phyloP scores from a whole-genome alignment of 2,329 filamentous ascomycete genomes.

The Magnaporthales sp. region DNA sequence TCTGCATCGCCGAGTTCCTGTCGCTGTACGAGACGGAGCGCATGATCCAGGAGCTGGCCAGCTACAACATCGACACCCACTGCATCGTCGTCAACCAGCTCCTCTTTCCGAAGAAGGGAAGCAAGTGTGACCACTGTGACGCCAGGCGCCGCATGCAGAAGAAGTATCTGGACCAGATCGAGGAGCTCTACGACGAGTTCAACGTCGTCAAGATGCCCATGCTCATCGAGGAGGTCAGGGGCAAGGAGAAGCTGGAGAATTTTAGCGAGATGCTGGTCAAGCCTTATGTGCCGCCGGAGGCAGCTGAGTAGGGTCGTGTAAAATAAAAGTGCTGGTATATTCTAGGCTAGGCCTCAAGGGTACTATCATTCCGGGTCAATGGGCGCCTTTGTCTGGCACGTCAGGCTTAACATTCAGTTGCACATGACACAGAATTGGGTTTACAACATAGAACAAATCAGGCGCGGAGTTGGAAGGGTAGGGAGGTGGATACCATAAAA shows the following conservation, averaged over 20 bases:
- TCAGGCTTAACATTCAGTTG: neutral
- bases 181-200: slow-evolving; percentile 97
- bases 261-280: slow-evolving; percentile 80
- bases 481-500: neutral
- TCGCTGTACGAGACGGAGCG: slow-evolving; percentile 97
- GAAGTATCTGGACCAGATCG: slow-evolving; percentile 98
- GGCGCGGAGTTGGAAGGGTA: neutral
- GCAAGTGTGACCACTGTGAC: slow-evolving; percentile 90
- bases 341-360: neutral
- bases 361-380: neutral
- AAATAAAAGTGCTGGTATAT: neutral
- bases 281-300: slow-evolving; percentile 60
- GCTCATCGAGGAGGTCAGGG: slow-evolving; percentile 88
- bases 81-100: slow-evolving; percentile 97
- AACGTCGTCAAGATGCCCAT: slow-evolving; percentile 98
- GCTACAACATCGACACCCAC: slow-evolving; percentile 92
- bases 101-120: slow-evolving; percentile 79
- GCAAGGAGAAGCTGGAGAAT: slow-evolving; percentile 86
- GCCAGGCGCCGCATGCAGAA: slow-evolving; percentile 96
- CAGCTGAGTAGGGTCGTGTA: slow-evolving; percentile 8
- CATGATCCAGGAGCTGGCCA: slow-evolving; percentile 96
- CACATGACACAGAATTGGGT: neutral
- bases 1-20: slow-evolving; percentile 96
- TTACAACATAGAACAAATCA: neutral
- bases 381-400: neutral